These are phyloP conservation scores for Hyaloscypha finlandica DNA, from an alignment of 495 filamentous ascomycete species.

Conservation along the genomic window DNA sequence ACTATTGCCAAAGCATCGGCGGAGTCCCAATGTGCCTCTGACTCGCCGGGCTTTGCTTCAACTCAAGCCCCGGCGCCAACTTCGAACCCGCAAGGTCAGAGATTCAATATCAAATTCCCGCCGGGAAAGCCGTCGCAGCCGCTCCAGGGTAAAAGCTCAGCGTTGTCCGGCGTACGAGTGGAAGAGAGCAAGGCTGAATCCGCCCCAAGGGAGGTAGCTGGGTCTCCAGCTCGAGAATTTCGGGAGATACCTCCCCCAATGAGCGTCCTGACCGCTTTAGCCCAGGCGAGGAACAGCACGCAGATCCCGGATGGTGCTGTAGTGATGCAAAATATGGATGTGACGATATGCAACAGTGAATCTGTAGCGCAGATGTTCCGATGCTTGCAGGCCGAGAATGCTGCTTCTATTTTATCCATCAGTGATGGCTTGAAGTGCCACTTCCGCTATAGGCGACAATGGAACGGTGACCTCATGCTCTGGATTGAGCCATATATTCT, in stretches of 20 bases:
- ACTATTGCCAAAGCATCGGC: too few species aligned
- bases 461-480: background rate
- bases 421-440: background rate
- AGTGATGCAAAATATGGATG: background rate
- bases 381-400: background rate
- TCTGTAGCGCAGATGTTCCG: background rate
- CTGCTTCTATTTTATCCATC: background rate
- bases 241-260: background rate
- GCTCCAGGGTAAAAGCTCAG: background rate
- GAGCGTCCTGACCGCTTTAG: background rate
- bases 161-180: background rate
- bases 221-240: background rate
- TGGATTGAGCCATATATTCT: background rate
- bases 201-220: background rate
- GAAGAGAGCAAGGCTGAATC: background rate
- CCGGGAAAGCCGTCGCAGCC: background rate
- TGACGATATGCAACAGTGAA: background rate
- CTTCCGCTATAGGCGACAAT: background rate
- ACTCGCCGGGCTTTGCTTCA: background rate
- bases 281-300: background rate
- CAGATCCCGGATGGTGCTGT: background rate
- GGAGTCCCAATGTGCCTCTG: background rate
- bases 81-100: background rate
- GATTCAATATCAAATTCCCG: background rate
- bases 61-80: background rate